Evolutionary conservation across 2,329 filamentous ascomycete species (phyloP).

Genomic region (Ascochyta lentis): DNA sequence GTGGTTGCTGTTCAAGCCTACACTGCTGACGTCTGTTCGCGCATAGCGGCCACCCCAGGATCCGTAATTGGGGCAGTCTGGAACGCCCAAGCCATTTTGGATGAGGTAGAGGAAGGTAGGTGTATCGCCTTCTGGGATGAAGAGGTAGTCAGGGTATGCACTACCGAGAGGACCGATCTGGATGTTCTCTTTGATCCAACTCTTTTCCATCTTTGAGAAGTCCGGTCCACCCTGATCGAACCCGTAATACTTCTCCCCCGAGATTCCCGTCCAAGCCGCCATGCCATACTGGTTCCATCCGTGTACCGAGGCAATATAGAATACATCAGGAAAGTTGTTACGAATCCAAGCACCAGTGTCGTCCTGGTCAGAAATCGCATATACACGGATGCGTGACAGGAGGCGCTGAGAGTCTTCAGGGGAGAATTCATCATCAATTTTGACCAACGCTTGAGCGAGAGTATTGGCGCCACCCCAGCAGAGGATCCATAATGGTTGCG

Average conservation of each 20-base stretch:
- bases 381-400: conserved; percentile 43
- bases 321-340: conserved; percentile 59
- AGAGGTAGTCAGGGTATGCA: conserved; percentile 55
- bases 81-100: conserved; percentile 56
- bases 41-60: conserved; percentile 60
- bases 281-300: conserved; percentile 62
- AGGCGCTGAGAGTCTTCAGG: conserved; percentile 45
- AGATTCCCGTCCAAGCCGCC: conserved; percentile 65
- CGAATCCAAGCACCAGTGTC: conserved; percentile 65
- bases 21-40: conserved; percentile 43
- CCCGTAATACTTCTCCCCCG: conserved; percentile 55
- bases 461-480: conserved; percentile 63
- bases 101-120: conserved; percentile 59
- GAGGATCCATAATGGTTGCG: conserved; percentile 59
- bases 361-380: conserved; percentile 66
- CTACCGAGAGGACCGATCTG: conserved; percentile 58
- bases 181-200: conserved; percentile 62
- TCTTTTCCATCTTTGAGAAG: conserved; percentile 54
- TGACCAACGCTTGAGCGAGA: conserved; percentile 57
- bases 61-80: conserved; percentile 57
- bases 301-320: conserved; percentile 64
- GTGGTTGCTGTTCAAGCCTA: conserved; percentile 44
- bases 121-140: conserved; percentile 62
- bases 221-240: conserved; percentile 60
- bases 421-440: conserved; percentile 44